Conservation (phyloP, 1,284 basidiomycete species). For the Chondrostereum purpureum region DNA sequence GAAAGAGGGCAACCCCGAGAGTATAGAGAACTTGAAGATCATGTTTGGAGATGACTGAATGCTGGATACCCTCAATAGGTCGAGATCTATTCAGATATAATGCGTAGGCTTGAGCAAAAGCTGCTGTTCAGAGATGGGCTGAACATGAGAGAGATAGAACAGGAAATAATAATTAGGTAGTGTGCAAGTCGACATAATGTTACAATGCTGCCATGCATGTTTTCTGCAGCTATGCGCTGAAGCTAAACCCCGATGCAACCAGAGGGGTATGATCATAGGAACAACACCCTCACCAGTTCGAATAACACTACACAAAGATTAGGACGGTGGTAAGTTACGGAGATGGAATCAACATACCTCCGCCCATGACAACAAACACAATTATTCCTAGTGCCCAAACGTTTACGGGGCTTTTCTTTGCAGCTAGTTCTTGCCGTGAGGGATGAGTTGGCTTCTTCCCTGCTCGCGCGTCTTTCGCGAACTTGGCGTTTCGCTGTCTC, state of each 20-base stretch:
- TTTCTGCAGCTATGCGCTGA: background rate
- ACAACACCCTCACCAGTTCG: conserved; percentile 58
- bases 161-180: background rate
- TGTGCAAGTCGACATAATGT: background rate
- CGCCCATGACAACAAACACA: conserved; percentile 69
- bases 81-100: background rate
- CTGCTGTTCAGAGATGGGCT: too few species aligned
- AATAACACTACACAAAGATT: conserved; percentile 52
- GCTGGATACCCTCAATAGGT: background rate
- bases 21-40: conserved; percentile 70
- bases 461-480: conserved; percentile 59
- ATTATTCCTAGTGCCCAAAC: conserved; percentile 64
- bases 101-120: background rate
- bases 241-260: background rate
- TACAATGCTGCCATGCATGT: background rate
- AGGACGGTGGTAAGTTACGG: background rate
- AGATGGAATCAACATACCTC: conserved; percentile 47
- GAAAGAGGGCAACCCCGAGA: conserved; percentile 49
- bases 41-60: conserved; percentile 49
- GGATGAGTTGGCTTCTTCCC: conserved; percentile 70
- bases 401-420: conserved; percentile 65
- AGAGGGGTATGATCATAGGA: conserved; percentile 51
- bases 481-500: conserved; percentile 71
- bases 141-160: background rate
- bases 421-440: conserved; percentile 63